A percentile compares a stretch with the other conserved stretches of the same genome.
phyloP scores from a whole-genome alignment of 169 alveolate species.

The Babesia bovis region DNA sequence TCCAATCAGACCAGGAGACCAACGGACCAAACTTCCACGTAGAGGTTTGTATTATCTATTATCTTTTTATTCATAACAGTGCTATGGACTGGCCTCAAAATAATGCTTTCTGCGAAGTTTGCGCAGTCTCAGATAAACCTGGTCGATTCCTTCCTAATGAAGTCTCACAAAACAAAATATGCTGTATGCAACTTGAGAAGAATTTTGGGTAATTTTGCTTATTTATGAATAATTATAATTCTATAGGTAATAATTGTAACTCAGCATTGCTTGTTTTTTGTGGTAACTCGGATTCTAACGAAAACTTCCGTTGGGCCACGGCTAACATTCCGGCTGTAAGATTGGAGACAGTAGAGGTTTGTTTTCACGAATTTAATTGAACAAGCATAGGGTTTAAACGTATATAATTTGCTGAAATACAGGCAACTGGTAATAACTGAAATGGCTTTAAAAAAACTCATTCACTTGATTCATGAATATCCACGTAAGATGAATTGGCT shows the following conservation, averaged over 20 bases:
- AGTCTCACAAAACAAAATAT: constrained; percentile 83
- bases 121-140: constrained; percentile 84
- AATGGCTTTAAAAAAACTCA: constrained; percentile 80
- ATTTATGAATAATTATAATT: neutral
- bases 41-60: constrained; percentile 46
- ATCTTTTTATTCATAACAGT: constrained; percentile 31
- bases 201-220: constrained; percentile 68
- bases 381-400: constrained; percentile 69
- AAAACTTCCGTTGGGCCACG: constrained; percentile 85
- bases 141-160: constrained; percentile 80
- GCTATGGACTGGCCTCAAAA: constrained; percentile 78
- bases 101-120: constrained; percentile 80
- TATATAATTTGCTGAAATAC: constrained; percentile 79
- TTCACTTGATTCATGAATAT: constrained; percentile 72
- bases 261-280: constrained; percentile 83
- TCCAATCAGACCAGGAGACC: constrained; percentile 83
- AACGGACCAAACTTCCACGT: constrained; percentile 70
- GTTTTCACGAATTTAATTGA: neutral
- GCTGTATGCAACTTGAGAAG: constrained; percentile 77
- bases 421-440: constrained; percentile 82
- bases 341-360: constrained; percentile 79
- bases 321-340: constrained; percentile 84
- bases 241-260: constrained; percentile 73
- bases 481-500: constrained; percentile 82
- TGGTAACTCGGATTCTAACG: constrained; percentile 81